phyloP scores from a whole-genome alignment of 2,329 filamentous ascomycete species.

The Nannizzia gypsea region DNA sequence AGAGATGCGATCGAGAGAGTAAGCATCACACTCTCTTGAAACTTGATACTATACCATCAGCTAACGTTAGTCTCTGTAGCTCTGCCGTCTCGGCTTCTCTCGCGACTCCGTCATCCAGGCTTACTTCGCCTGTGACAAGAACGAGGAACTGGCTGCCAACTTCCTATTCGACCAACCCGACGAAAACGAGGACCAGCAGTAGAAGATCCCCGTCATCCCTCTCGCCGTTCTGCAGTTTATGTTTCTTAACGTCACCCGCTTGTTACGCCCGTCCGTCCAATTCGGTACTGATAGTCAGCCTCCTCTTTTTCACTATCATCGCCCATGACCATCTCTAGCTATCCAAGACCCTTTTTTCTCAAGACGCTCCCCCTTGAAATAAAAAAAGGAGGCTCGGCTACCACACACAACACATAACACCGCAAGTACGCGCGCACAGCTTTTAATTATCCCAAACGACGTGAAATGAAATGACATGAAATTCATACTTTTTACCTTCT shows the following conservation, averaged over 20 bases:
- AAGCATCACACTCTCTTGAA: slow-evolving; percentile 28
- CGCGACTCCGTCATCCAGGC: slow-evolving; percentile 91
- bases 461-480: slow-evolving; percentile 3
- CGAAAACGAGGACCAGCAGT: slow-evolving; percentile 45
- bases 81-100: slow-evolving; percentile 87
- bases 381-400: not conserved
- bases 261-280: not conserved
- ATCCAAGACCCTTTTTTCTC: no score
- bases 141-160: slow-evolving; percentile 95
- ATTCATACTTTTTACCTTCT: not conserved
- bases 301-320: not conserved
- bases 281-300: not conserved
- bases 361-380: no score
- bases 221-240: not conserved
- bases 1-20: slow-evolving; percentile 92
- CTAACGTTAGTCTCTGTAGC: slow-evolving; percentile 36
- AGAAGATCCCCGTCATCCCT: not conserved
- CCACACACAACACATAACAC: not conserved
- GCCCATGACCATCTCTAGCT: not conserved
- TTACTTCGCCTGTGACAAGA: slow-evolving; percentile 99
- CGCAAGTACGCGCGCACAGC: no score
- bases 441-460: not conserved
- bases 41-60: not conserved
- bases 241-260: not conserved
- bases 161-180: slow-evolving; percentile 96